Evolutionary conservation across 2,329 filamentous ascomycete genomes (phyloP), one percentile per base, ranked within the genome.

Genomic region (Neoscytalidium dimidiatum): DNA sequence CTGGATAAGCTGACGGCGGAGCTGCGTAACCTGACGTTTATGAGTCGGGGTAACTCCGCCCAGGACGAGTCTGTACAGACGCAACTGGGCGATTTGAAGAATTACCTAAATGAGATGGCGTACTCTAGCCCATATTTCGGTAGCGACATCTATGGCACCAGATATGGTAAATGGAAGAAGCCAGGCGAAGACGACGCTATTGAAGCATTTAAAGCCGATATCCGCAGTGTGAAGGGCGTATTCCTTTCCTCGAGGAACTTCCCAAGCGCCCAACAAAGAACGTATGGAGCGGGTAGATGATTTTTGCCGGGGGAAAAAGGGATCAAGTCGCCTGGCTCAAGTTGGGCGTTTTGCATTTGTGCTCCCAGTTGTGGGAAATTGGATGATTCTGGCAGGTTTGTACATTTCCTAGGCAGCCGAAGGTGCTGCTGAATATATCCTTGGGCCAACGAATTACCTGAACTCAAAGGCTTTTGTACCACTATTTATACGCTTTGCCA

Each of bases 181-280:
- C 84, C 85, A 31, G 84, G 88, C 67, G 82, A 84, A 69, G 81
- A 84, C 28, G 91, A 94, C 76, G 90, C 91, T 77, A 88, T 92
- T 70, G 87, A 87, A 68, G 87, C 86, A 73, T 83, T 91, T 21
- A 91, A 91, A 78, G 87, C 87, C 68, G 91, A 90, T 67, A 94
- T 96, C 60, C 82, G 92, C 68, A 85, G 90, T 64, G 86, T 95
- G 46, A 96, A 96, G 80, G 92, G 92, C 1, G 86, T 92, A 11
- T 80, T 95, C 69, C 77, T 96, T 64, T 92, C 88, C 71, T 86
- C 91, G 4, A 86, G 90, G 71, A 91, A 87, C 71, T 94, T 94
- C 69, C 90, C 75, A 14, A 65, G 63, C 17, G 23, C 63, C 5
- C 63, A 53, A 14, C 48, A 63, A 31, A 63, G 38, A 44, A 38